Base-by-base conservation (phyloP, 1,284 basidiomycete genomes). In the Apiotrichum mycotoxinovorans region DNA sequence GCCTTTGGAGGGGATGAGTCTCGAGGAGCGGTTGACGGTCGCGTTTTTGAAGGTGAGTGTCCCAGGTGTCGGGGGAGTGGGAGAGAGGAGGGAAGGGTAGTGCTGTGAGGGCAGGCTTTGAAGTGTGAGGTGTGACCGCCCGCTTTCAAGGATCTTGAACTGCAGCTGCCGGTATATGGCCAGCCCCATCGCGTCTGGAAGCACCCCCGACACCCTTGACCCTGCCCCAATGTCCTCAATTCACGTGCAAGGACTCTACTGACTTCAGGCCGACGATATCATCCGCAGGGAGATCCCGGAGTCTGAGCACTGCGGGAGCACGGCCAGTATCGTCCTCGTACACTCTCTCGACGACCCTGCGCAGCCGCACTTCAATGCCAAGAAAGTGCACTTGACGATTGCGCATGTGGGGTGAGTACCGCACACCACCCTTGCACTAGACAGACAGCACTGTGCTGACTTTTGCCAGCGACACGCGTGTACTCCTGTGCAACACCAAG, bases 321-420 rank as follows among this genome's bases (percentile, higher is more conserved):
- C 94, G 1, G 91, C 91, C 1, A 94, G 91, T 0, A 84, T 97
- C 2, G 89, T 86, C 0, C 81, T 98, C 42, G 79, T 98, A 18
- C 93, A 98, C 66, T 88, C 90, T 37, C 80, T 98, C 14, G 82
- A 83, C 61, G 85, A 89, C 67, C 81, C 84, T 12, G 85, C 86
- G 5, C 80, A 85, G 26, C 87, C 91, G 0, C 94, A 92, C 78
- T 94, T 89, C 72, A 80, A 85, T 12, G 83, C 91, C 1, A 69
- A 86, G 57, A 81, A 78, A 61, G 69, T 93, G 23, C 83, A 85
- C 9, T 76, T 94, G 51, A 94, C 91, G 0, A 85, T 96, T n/a
- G 91, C 90, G 8, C 95, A 98, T 74, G 87, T 87, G 65, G 93
- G 93, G 91, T 91, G 64, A 66, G 83, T 75, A 42, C 11, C 17